Percentiles rank a stretch among this genome's conserved stretches.
These are phyloP conservation scores for Marasmius oreades DNA, from an alignment of 1,284 basidiomycete species.

Conservation along the genomic window DNA sequence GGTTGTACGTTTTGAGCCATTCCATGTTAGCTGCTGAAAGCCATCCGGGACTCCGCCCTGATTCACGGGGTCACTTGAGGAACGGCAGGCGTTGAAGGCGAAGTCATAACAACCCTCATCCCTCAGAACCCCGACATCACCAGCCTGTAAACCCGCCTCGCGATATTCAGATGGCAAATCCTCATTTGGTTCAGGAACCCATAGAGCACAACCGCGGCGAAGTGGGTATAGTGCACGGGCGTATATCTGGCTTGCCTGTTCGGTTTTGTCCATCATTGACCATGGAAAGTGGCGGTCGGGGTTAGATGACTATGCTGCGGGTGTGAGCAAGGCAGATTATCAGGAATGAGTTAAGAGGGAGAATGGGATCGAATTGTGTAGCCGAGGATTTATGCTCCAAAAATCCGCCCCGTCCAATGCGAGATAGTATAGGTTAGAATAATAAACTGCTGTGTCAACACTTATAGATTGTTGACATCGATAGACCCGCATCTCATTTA, in stretches of 20 bases:
- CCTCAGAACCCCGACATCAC: slow-evolving; percentile 21
- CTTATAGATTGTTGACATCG: too few relatives aligned
- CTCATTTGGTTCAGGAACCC: slow-evolving; percentile 23
- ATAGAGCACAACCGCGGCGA: slow-evolving; percentile 25
- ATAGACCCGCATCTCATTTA: too few relatives aligned
- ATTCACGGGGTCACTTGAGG: slow-evolving; percentile 13
- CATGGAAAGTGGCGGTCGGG: too few relatives aligned
- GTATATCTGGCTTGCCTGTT: slow-evolving; percentile 1
- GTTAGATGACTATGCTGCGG: too few relatives aligned
- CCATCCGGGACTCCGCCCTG: slow-evolving; percentile 4
- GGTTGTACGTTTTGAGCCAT: neutral
- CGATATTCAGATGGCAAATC: slow-evolving; percentile 18
- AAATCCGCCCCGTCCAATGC: too few relatives aligned
- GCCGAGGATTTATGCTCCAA: too few relatives aligned
- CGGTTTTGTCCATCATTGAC: too few relatives aligned
- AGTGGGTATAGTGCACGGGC: slow-evolving; percentile 4
- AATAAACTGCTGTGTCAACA: too few relatives aligned
- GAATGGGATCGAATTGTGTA: too few relatives aligned
- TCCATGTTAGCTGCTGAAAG: slow-evolving; percentile 5
- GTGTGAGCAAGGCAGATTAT: too few relatives aligned
- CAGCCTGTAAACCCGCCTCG: slow-evolving; percentile 21
- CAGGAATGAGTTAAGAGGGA: too few relatives aligned
- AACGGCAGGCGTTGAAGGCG: slow-evolving; percentile 16
- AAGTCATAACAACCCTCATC: slow-evolving; percentile 16
- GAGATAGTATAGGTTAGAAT: too few relatives aligned